Evolutionary conservation across 768 basidiomycete species (phyloP).

Genomic region (Trichaptum fuscoviolaceum): DNA sequence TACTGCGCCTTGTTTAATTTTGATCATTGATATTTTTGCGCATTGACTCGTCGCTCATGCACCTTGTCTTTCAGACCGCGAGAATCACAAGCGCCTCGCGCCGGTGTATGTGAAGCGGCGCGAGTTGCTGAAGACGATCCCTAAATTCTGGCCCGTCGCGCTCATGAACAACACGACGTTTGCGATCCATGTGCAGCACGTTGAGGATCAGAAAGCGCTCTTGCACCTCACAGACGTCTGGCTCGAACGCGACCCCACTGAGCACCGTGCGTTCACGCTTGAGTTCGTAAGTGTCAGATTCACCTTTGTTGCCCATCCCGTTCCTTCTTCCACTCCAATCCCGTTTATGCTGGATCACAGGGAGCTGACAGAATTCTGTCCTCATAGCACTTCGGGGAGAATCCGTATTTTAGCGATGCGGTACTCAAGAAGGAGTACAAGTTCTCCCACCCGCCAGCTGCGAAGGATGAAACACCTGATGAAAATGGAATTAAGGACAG

Average conservation of each 20-base stretch:
- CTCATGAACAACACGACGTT: slow-evolving; percentile 68
- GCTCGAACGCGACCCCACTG: slow-evolving; percentile 65
- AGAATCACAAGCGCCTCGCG: slow-evolving; percentile 48
- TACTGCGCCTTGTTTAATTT: background rate
- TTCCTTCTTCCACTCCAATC: background rate
- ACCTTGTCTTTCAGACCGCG: slow-evolving; percentile 46
- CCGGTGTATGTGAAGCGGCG: slow-evolving; percentile 72
- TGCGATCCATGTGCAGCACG: slow-evolving; percentile 63
- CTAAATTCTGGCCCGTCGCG: slow-evolving; percentile 83
- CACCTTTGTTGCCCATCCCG: slow-evolving; percentile 7
- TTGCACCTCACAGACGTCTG: slow-evolving; percentile 83
- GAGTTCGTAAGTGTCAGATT: slow-evolving; percentile 69
- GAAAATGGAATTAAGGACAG: slow-evolving; percentile 70
- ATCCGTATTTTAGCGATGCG: slow-evolving; percentile 73
- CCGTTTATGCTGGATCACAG: background rate
- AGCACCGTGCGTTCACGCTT: slow-evolving; percentile 77
- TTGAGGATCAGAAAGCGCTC: slow-evolving; percentile 74
- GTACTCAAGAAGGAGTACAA: slow-evolving; percentile 82
- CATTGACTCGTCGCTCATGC: slow-evolving; percentile 5
- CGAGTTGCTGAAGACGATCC: slow-evolving; percentile 54
- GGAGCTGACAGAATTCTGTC: background rate
- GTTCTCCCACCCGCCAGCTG: slow-evolving; percentile 50
- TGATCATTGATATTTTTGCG: background rate
- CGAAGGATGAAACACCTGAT: slow-evolving; percentile 54
- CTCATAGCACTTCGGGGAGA: slow-evolving; percentile 74